Conservation (phyloP, 225 moss, liverwort and hornwort species). For the Marchantia paleacea region DNA sequence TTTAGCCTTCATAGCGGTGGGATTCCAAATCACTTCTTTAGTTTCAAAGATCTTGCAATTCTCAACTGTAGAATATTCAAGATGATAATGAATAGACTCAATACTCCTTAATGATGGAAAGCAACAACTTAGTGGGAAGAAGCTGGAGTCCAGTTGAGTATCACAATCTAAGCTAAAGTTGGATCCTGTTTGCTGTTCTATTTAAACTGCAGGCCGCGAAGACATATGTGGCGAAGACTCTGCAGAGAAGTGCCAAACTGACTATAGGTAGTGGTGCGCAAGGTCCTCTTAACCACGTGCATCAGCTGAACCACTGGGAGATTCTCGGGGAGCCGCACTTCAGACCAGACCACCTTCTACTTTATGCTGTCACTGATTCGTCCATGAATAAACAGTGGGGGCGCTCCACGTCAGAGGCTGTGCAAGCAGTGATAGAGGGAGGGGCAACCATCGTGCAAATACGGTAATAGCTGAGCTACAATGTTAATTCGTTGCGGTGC, state of each 20-base stretch:
- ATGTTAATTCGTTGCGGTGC: no score
- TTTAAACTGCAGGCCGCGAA: conserved; percentile 67
- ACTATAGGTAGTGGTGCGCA: conserved; percentile 72
- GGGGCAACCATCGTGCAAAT: conserved; percentile 96
- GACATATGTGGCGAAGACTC: conserved; percentile 56
- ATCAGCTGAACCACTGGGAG: conserved; percentile 63
- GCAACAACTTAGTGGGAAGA: neutral
- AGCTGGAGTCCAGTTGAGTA: neutral
- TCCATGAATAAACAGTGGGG: conserved; percentile 87
- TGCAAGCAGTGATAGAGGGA: conserved; percentile 82
- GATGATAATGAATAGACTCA: no score
- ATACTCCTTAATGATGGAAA: neutral
- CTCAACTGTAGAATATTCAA: no score
- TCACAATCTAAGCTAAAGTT: neutral
- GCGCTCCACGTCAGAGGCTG: conserved; percentile 82
- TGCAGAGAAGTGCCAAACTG: conserved; percentile 60
- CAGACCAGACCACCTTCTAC: conserved; percentile 62
- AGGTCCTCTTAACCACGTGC: conserved; percentile 84
- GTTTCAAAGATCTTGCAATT: no score
- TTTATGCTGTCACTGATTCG: conserved; percentile 91
- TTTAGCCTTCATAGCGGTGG: no score
- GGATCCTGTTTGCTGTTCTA: neutral
- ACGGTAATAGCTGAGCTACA: conserved; percentile 45
- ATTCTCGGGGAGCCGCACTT: conserved; percentile 53
- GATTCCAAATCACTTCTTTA: no score